Evolutionary conservation across 2,329 filamentous ascomycete genomes (phyloP).

Genomic region (Lasiodiplodia gonubiensis): DNA sequence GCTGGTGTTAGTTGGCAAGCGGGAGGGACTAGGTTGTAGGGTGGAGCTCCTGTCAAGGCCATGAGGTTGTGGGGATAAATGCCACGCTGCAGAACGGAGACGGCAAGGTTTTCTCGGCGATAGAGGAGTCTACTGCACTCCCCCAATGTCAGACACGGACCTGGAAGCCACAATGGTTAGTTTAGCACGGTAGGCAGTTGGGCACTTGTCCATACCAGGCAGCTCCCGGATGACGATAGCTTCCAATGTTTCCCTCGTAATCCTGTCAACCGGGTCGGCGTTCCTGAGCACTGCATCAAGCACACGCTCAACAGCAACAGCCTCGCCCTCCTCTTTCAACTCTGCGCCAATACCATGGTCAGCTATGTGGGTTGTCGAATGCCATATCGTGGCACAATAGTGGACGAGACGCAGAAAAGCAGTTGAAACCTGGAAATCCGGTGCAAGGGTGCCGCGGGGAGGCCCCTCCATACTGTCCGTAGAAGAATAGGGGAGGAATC

Average conservation of each 20-base stretch:
- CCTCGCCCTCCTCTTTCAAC: neutral
- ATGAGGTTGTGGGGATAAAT: neutral
- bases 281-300: neutral
- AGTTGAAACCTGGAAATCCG: neutral
- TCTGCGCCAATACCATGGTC: neutral
- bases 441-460: neutral
- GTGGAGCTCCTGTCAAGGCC: neutral
- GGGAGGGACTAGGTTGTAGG: neutral
- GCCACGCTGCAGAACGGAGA: neutral
- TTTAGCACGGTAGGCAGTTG: neutral
- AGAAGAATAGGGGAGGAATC: neutral
- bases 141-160: neutral
- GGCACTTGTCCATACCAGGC: neutral
- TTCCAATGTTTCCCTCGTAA: neutral
- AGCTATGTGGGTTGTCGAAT: neutral
- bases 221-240: neutral
- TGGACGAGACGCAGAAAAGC: conserved; percentile 7
- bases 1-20: conserved; percentile 1
- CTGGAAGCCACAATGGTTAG: neutral
- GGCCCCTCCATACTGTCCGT: fast-evolving
- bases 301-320: neutral
- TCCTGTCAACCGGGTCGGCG: neutral
- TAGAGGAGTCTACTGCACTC: conserved; percentile 2
- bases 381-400: neutral
- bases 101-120: neutral